Evolutionary conservation across 2,329 filamentous ascomycete species (phyloP), one percentile per base, ranked within the genome.

Genomic region (Fusarium pseudocircinatum): DNA sequence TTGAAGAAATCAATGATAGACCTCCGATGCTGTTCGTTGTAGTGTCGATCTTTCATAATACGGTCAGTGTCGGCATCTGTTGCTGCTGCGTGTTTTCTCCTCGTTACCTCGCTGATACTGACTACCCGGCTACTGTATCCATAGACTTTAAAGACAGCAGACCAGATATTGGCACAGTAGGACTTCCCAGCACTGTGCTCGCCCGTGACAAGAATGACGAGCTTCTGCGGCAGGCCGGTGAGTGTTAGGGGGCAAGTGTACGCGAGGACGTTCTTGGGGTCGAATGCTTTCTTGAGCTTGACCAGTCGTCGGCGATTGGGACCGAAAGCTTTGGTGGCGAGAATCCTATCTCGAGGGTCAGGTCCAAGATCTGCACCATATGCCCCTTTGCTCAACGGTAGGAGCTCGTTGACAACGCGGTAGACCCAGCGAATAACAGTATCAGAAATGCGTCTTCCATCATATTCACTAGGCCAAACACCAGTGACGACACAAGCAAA

Each of bases 401-500:
- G 75, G 77, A 92, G 79, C 18, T 83, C 72, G 10, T 13, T 54
- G 50, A 79, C 86, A 56, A 89, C 82, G 2, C 83, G 68, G 76
- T 92, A 91, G 24, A 91, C 90, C 90, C 90, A 92, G 9, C 76
- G 61, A 7, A 87, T 76, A 4, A 79, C 82, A 62, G 76, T 77
- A 68, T 66, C 80, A 69, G 86, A 82, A 16, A 70, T 43, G 50
- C 82, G 78, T 1, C 83, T 86, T 47, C 78, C 83, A 70, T 90
- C 87, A 78, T 87, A 77, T 15, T 87, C 82, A 22, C 88, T 86
- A 6, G 83, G 82, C 90, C 90, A 92, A 64, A 91, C 86, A 32
- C 88, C 89, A 10, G 89, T 92, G 46, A 92, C 76, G 9, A 92
- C 87, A 73, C 90, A 92, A 50, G 89, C 90, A 81, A 87, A 92